Evolutionary conservation across 2,329 filamentous ascomycete genomes (phyloP).

Genomic region (Cordyceps fumosorosea): DNA sequence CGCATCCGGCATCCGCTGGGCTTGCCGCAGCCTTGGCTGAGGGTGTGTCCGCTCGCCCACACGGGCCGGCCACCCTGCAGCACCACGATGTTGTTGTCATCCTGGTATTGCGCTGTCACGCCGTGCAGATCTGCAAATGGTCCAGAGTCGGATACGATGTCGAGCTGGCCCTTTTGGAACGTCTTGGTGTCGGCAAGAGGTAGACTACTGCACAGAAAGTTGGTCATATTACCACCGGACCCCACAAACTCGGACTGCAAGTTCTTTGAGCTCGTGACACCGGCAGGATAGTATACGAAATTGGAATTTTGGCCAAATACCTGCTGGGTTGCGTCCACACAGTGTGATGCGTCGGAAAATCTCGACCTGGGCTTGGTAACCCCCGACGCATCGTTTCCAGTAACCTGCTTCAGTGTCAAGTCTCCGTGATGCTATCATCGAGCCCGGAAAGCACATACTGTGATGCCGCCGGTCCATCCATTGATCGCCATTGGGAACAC

Average conservation of each 20-base stretch:
- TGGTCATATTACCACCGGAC: constrained; percentile 18
- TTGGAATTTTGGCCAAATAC: constrained; percentile 19
- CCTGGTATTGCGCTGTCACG: constrained; percentile 20
- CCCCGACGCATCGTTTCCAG: constrained; percentile 19
- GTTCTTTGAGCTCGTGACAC: constrained; percentile 15
- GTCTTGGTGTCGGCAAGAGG: constrained; percentile 16
- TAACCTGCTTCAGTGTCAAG: constrained; percentile 10
- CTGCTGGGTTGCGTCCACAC: constrained; percentile 15
- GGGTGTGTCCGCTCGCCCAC: constrained; percentile 16
- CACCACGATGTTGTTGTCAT: constrained; percentile 21
- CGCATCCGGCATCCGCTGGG: constrained; percentile 14
- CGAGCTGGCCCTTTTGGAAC: constrained; percentile 16
- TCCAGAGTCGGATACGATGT: constrained; percentile 16
- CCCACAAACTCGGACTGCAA: constrained; percentile 19
- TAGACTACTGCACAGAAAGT: constrained; percentile 20
- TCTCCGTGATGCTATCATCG: not conserved
- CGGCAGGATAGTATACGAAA: constrained; percentile 18
- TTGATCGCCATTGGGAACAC: constrained; percentile 22
- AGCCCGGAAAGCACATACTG: not conserved
- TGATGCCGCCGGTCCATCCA: constrained; percentile 20
- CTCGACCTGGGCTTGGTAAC: constrained; percentile 17
- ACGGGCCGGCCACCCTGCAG: constrained; percentile 14
- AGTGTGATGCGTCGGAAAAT: constrained; percentile 18
- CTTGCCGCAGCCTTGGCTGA: constrained; percentile 15
- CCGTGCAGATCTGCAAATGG: constrained; percentile 17